phyloP scores from a whole-genome alignment of 208 protist genomes.

The Trypanosomatidae sp. region DNA sequence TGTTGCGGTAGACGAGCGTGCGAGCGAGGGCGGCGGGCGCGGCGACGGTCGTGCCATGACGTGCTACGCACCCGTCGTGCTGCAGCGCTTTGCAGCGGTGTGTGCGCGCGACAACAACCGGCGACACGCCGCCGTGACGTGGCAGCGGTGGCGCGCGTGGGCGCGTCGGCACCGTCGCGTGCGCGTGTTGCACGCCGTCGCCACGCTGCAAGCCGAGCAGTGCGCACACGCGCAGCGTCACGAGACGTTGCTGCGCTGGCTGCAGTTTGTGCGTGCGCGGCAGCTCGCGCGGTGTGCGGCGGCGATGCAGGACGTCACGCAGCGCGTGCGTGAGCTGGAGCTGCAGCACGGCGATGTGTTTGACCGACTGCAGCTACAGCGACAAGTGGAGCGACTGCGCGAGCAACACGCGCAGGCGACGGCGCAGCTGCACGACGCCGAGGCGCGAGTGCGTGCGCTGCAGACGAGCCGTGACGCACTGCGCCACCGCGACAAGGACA shows the following conservation, averaged over 20 bases:
- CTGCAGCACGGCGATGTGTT: conserved; percentile 57
- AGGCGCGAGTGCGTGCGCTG: conserved; percentile 8
- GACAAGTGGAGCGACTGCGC: conserved; percentile 40
- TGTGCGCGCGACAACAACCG: conserved; percentile 6
- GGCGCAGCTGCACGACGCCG: conserved; percentile 11
- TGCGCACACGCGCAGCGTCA: conserved; percentile 12
- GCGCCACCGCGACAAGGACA: neutral
- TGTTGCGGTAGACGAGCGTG: too few relatives aligned
- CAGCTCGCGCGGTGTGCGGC: conserved; percentile 6
- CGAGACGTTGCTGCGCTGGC: conserved; percentile 27
- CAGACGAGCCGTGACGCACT: conserved; percentile 7
- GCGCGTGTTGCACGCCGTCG: conserved; percentile 19
- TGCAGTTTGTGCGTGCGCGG: conserved; percentile 17
- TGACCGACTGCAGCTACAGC: conserved; percentile 75
- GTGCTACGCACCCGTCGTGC: conserved; percentile 3
- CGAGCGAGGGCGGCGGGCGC: too few relatives aligned
- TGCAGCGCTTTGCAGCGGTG: conserved; percentile 10
- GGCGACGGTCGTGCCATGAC: too few relatives aligned
- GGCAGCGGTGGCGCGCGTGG: conserved; percentile 37
- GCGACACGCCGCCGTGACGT: conserved; percentile 3
- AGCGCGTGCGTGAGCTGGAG: conserved; percentile 28
- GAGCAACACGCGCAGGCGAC: conserved; percentile 30
- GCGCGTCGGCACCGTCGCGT: conserved; percentile 8
- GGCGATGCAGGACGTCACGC: conserved; percentile 24
- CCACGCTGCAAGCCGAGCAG: conserved; percentile 21